These are phyloP conservation scores for Aspergillus sojae DNA, from an alignment of 2,329 filamentous ascomycete genomes.

Conservation along the genomic window DNA sequence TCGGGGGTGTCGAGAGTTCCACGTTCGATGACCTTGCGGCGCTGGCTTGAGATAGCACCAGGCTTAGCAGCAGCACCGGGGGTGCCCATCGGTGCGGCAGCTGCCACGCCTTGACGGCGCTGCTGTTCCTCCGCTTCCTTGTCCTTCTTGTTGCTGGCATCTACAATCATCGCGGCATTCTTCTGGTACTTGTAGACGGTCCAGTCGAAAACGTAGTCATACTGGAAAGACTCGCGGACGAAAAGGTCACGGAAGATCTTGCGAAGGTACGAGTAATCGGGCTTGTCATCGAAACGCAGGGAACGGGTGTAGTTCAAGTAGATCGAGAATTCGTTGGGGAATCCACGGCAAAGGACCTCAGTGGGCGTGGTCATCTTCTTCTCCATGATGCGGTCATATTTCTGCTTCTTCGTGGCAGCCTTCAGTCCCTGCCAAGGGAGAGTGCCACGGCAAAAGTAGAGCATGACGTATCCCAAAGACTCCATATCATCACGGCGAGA, in stretches of 20 bases:
- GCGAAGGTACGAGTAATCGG: conserved; percentile 98
- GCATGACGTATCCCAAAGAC: conserved; percentile 97
- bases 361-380: conserved; percentile 99
- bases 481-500: conserved; percentile 99
- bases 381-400: conserved; percentile 99
- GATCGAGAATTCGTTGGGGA: conserved; percentile 99
- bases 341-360: conserved; percentile 96
- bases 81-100: conserved; percentile 57
- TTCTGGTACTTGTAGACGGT: conserved; percentile 99
- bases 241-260: conserved; percentile 99
- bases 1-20: conserved; percentile 68
- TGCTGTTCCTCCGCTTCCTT: conserved; percentile 78
- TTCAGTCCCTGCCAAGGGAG: conserved; percentile 98
- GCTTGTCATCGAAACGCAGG: conserved; percentile 98
- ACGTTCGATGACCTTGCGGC: conserved; percentile 82
- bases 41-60: conserved; percentile 72
- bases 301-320: conserved; percentile 99
- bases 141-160: conserved; percentile 71
- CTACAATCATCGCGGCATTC: conserved; percentile 92
- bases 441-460: conserved; percentile 99
- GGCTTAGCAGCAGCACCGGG: conserved; percentile 67
- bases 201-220: conserved; percentile 99
- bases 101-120: conserved; percentile 67
- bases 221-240: conserved; percentile 98
- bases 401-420: conserved; percentile 99